phyloP scores from a whole-genome alignment of 371 early-diverging fungal genomes.

The Catenaria anguillulae region DNA sequence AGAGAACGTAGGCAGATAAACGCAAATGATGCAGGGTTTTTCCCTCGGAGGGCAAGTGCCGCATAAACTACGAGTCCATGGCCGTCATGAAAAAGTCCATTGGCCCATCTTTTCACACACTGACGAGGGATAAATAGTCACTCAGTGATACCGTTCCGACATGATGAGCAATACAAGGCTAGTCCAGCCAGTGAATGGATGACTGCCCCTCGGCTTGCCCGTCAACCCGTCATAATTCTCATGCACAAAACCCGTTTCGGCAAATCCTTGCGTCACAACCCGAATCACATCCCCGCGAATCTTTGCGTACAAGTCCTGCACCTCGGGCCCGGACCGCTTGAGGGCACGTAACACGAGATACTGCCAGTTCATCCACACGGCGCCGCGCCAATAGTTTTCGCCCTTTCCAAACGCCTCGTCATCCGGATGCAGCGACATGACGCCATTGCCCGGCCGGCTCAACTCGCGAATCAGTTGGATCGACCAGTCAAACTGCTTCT shows the following conservation, averaged over 20 bases:
- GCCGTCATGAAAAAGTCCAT: no score
- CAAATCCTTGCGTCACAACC: constrained; percentile 55
- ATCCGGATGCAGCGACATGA: constrained; percentile 59
- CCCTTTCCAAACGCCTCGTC: constrained; percentile 58
- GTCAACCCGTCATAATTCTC: constrained; percentile 72
- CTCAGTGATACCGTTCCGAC: constrained; percentile 29
- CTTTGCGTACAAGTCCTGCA: constrained; percentile 50
- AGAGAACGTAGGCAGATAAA: no score
- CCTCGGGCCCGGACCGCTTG: constrained; percentile 48
- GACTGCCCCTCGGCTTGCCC: constrained; percentile 69
- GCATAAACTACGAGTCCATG: no score
- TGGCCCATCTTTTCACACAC: no score
- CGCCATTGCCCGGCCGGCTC: constrained; percentile 60
- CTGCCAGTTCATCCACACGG: constrained; percentile 88
- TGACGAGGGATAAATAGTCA: no score
- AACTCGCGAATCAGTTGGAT: constrained; percentile 52
- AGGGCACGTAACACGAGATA: constrained; percentile 65
- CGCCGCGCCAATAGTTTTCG: constrained; percentile 92
- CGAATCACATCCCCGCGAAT: constrained; percentile 59
- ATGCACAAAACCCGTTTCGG: constrained; percentile 74
- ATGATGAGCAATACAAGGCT: constrained; percentile 69
- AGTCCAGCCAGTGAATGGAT: constrained; percentile 95
- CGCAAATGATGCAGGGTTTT: no score
- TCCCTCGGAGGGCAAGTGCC: no score
- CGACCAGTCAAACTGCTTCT: constrained; percentile 52